Evolutionary conservation across 805 yeast species (phyloP).

Genomic region (Scheffersomyces stipitis): DNA sequence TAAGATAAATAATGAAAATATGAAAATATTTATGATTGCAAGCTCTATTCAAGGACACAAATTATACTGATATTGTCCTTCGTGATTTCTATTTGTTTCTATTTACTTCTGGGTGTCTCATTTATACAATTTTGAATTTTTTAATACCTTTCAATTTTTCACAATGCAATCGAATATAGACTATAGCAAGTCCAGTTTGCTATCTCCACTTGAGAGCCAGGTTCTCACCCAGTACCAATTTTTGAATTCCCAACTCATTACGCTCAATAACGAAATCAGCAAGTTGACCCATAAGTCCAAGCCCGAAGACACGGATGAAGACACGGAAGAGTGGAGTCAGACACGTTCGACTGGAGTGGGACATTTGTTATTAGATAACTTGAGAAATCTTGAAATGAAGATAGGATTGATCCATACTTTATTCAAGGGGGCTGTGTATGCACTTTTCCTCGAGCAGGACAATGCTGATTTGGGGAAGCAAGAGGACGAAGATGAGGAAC

Average conservation of each 20-base stretch:
- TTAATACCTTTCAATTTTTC: too few species aligned
- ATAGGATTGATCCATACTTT: constrained; percentile 64
- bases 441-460: constrained; percentile 55
- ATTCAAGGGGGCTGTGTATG: constrained; percentile 70
- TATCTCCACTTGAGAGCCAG: constrained; percentile 31
- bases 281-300: constrained; percentile 20
- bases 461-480: constrained; percentile 1
- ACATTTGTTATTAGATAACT: constrained; percentile 40
- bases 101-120: too few species aligned
- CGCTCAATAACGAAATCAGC: constrained; percentile 32
- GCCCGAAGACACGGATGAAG: constrained; percentile 7
- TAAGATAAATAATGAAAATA: too few species aligned
- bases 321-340: background rate
- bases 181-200: constrained; percentile 14
- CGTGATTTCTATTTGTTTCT: too few species aligned
- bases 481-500: background rate
- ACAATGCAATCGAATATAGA: constrained; percentile 9
- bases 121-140: too few species aligned
- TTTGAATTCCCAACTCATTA: constrained; percentile 31
- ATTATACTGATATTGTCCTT: too few species aligned
- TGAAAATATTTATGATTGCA: too few species aligned
- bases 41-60: too few species aligned
- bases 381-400: constrained; percentile 62
- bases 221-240: constrained; percentile 39
- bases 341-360: background rate